Percentiles rank a stretch among this genome's conserved stretches.
Evolutionary conservation across 495 filamentous ascomycete genomes (phyloP).

Genomic region (Aspergillus biplanus): DNA sequence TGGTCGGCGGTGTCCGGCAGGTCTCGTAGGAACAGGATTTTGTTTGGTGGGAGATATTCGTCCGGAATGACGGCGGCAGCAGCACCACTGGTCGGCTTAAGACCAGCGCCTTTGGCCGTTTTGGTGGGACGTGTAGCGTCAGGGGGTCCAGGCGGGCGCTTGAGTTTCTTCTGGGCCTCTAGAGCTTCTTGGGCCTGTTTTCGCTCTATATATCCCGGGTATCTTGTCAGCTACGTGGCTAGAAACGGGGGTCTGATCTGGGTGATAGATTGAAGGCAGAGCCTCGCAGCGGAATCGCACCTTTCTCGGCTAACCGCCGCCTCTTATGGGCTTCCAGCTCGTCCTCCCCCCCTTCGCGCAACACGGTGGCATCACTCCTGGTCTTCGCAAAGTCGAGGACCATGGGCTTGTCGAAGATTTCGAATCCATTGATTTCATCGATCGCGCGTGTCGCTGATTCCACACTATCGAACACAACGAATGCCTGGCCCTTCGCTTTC

Average conservation of each 20-base stretch:
- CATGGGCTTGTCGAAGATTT: constrained; percentile 94
- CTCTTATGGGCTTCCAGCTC: constrained; percentile 90
- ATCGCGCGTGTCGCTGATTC: constrained; percentile 79
- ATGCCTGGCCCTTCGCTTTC: constrained; percentile 93
- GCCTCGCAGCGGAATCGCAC: constrained; percentile 46
- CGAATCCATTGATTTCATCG: constrained; percentile 90
- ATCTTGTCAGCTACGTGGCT: background rate
- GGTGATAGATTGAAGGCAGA: background rate
- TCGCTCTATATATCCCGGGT: constrained; percentile 62
- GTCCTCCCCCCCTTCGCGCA: constrained; percentile 69
- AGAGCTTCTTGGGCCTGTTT: constrained; percentile 86
- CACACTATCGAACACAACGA: constrained; percentile 85
- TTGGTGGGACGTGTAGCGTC: constrained; percentile 68
- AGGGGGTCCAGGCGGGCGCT: constrained; percentile 64
- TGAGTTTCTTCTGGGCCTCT: constrained; percentile 82
- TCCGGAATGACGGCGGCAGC: constrained; percentile 82
- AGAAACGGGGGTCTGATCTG: background rate
- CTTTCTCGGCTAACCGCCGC: constrained; percentile 85
- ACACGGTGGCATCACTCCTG: constrained; percentile 84
- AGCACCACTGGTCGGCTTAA: constrained; percentile 76
- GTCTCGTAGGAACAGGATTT: constrained; percentile 94
- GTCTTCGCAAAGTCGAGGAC: constrained; percentile 82
- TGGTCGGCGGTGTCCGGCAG: constrained; percentile 84
- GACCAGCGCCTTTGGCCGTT: constrained; percentile 72
- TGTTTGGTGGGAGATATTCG: constrained; percentile 97